Base-by-base conservation (phyloP, 2,329 filamentous ascomycete genomes). In the Ophiostoma quercus region DNA sequence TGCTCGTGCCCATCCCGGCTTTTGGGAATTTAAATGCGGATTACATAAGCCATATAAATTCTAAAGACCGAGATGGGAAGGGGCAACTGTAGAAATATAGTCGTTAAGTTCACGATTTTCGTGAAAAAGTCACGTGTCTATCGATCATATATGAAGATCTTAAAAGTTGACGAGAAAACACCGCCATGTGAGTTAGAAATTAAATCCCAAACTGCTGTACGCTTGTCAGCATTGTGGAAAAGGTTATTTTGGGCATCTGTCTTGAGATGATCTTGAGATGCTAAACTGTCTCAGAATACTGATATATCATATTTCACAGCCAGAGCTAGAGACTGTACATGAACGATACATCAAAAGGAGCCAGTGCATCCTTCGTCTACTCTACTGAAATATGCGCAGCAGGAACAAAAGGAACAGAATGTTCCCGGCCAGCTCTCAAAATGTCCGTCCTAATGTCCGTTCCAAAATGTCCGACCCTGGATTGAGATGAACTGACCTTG, bases 371-470 rank as follows among this genome's bases (percentile, higher is more conserved):
- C 7, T 19, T 47, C 14, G 7, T 47, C 19, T n/a, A 6, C 19
- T 4, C 43, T n/a, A 8, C 16, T 14, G 25, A 29, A 29, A 29
- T 29, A 29, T 12, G 11, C 39, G 12, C 14, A 29, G 2, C 25
- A 29, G 25, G 25, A 29, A 29, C 41, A 47, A 47, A 57, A 25
- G n/a, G n/a, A n/a, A 57, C 11, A 57, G 51, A 22, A 57, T 19
- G 51, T 57, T 25, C 51, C 51, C 51, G 43, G 16, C 4, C 43
- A 57, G 51, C 22, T 12, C 25, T 57, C 51, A 57, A 25, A 57
- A 29, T 57, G 51, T 57, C 51, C 51, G 51, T 25, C n/a, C n/a
- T 57, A 57, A 57, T 57, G n/a, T 57, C 51, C 51, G 51, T 25
- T 14, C n/a, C 51, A 57, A 57, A 57, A 57, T 25, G n/a, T 25